These are phyloP conservation scores for Tetracentron sinense DNA, from an alignment of 164 flowering plant species.

Conservation along the genomic window DNA sequence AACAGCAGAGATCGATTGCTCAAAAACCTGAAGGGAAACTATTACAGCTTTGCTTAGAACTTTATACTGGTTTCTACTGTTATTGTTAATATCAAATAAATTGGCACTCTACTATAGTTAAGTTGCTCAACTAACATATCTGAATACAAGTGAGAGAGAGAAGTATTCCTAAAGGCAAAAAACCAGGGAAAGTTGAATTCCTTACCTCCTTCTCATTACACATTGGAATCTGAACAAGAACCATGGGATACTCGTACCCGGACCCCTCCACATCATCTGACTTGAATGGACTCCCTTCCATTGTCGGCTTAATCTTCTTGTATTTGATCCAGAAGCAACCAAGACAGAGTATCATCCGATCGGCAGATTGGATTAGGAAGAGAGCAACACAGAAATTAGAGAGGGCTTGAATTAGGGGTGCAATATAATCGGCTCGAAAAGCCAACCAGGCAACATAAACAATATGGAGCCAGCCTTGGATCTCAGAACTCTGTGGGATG, in stretches of 20 bases:
- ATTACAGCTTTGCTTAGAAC: background rate
- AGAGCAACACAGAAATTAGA: constrained; percentile 65
- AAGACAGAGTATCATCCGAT: constrained; percentile 59
- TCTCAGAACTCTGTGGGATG: constrained; percentile 50
- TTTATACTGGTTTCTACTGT: constrained; percentile 7
- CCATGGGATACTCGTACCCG: constrained; percentile 58
- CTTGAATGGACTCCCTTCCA: constrained; percentile 45
- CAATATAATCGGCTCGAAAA: constrained; percentile 68
- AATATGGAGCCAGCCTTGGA: constrained; percentile 52
- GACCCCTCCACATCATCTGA: constrained; percentile 47
- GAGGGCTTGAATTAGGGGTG: constrained; percentile 57
- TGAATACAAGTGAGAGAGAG: background rate
- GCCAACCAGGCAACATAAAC: constrained; percentile 59
- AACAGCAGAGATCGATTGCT: constrained; percentile 74
- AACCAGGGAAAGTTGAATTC: background rate
- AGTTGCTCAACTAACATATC: constrained; percentile 9
- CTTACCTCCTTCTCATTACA: constrained; percentile 89
- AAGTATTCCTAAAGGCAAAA: background rate
- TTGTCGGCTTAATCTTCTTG: constrained; percentile 61
- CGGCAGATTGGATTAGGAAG: constrained; percentile 73
- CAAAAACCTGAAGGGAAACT: constrained; percentile 50
- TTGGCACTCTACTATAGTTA: too few relatives aligned
- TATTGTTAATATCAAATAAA: too few relatives aligned
- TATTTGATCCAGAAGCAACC: constrained; percentile 84
- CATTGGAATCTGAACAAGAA: constrained; percentile 92